These are phyloP conservation scores for Yamagishiella unicocca DNA, from an alignment of 139 green algal genomes.

Conservation along the genomic window DNA sequence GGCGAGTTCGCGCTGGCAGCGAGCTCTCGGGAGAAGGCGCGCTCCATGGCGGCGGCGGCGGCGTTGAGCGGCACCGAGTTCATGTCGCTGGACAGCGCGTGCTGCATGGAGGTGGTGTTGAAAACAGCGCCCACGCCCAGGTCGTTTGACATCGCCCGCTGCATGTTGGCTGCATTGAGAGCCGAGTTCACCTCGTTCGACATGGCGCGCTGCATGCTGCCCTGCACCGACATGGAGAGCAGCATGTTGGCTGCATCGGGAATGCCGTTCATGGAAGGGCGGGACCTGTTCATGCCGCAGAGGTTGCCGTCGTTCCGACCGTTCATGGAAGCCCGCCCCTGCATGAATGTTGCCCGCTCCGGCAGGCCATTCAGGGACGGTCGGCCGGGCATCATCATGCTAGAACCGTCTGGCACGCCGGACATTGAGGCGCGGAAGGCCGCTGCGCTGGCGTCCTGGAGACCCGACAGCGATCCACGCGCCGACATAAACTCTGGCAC, in stretches of 20 bases:
- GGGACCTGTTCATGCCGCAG: not conserved
- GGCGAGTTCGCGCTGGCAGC: not conserved
- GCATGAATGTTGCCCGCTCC: not conserved
- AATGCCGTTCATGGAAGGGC: not conserved
- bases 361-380: slow-evolving; percentile 1
- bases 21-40: slow-evolving; percentile 8
- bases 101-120: slow-evolving; percentile 8
- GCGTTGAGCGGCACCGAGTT: not conserved
- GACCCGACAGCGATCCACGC: slow-evolving; percentile 10
- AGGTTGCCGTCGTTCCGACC: not conserved
- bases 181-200: not conserved
- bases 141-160: slow-evolving; percentile 19
- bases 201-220: slow-evolving; percentile 19
- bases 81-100: not conserved
- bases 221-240: slow-evolving; percentile 17
- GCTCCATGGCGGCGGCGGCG: slow-evolving; percentile 32
- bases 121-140: not conserved
- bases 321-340: slow-evolving; percentile 14
- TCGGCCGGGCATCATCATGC: slow-evolving; percentile 1
- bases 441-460: not conserved
- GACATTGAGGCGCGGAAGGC: slow-evolving; percentile 6
- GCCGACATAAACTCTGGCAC: not conserved
- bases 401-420: not conserved
- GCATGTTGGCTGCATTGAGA: slow-evolving; percentile 10
- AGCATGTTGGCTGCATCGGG: slow-evolving; percentile 24